phyloP scores from a whole-genome alignment of 2,329 filamentous ascomycete genomes.

The Daldinia eschscholtzii region DNA sequence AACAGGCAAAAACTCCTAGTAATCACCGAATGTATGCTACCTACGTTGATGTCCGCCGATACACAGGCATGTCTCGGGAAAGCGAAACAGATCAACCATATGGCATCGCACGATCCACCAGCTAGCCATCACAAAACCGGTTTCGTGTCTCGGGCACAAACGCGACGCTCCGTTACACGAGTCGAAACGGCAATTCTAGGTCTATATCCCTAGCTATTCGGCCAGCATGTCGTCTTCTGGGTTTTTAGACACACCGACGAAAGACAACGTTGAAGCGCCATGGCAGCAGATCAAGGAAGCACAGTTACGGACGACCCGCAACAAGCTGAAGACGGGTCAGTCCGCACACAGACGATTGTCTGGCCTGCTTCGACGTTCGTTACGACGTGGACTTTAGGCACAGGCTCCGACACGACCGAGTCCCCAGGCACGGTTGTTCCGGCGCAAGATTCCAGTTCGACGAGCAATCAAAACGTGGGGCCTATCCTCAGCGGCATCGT shows the following conservation, averaged over 20 bases:
- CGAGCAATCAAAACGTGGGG: constrained; percentile 41
- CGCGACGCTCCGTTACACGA: constrained; percentile 23
- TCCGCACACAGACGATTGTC: constrained; percentile 47
- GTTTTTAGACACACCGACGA: neutral
- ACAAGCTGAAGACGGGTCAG: constrained; percentile 14
- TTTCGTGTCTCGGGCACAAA: constrained; percentile 35
- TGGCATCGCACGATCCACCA: constrained; percentile 17
- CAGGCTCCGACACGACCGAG: constrained; percentile 37
- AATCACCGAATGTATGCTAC: neutral
- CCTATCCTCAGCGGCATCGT: constrained; percentile 49
- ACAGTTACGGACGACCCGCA: neutral
- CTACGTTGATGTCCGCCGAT: neutral
- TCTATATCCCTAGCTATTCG: constrained; percentile 21
- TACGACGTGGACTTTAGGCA: constrained; percentile 47
- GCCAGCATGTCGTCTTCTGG: neutral
- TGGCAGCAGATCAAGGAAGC: constrained; percentile 29
- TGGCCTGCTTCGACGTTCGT: constrained; percentile 42
- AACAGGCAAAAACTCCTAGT: neutral
- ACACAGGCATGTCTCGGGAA: constrained; percentile 38
- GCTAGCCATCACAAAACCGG: constrained; percentile 13
- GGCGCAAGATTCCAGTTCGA: constrained; percentile 27
- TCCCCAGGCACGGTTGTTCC: constrained; percentile 38
- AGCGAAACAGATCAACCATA: constrained; percentile 27
- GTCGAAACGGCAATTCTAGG: constrained; percentile 9
- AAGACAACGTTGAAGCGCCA: constrained; percentile 13